Percentiles rank a stretch among this genome's conserved stretches.
Conservation (phyloP, 108 stramenopile genomes). For the Discostella pseudostelligera region DNA sequence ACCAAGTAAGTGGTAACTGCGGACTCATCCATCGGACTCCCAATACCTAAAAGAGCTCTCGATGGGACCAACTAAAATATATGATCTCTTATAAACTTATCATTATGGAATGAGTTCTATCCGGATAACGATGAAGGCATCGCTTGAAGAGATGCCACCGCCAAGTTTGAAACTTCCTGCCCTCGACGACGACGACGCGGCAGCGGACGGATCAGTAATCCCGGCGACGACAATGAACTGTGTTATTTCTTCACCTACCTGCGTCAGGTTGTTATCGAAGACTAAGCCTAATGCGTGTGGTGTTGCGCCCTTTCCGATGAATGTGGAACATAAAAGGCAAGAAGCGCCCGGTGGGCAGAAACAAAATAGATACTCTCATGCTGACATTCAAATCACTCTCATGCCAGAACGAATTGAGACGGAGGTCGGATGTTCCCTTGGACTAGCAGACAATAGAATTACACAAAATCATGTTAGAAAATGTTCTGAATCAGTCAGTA, state of each 20-base stretch:
- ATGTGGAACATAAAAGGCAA: neutral
- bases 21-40: neutral
- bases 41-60: neutral
- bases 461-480: too few relatives aligned
- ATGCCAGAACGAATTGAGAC: too few relatives aligned
- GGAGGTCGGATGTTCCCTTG: too few relatives aligned
- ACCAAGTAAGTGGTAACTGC: slow-evolving; percentile 9
- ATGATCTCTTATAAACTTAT: neutral
- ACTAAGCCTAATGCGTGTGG: neutral
- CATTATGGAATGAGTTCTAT: neutral
- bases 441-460: too few relatives aligned
- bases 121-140: neutral
- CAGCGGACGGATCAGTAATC: neutral
- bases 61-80: too few relatives aligned
- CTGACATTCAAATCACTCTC: too few relatives aligned
- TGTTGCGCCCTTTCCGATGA: neutral
- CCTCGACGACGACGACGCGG: too few relatives aligned
- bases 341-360: neutral
- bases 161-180: slow-evolving; percentile 1
- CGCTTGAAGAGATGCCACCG: neutral
- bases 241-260: slow-evolving; percentile 10
- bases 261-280: slow-evolving; percentile 10
- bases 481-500: too few relatives aligned
- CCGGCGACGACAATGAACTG: neutral
- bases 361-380: too few relatives aligned